Base-by-base conservation (phyloP, 345 rosid species). In the Xanthoceras sorbifolium region DNA sequence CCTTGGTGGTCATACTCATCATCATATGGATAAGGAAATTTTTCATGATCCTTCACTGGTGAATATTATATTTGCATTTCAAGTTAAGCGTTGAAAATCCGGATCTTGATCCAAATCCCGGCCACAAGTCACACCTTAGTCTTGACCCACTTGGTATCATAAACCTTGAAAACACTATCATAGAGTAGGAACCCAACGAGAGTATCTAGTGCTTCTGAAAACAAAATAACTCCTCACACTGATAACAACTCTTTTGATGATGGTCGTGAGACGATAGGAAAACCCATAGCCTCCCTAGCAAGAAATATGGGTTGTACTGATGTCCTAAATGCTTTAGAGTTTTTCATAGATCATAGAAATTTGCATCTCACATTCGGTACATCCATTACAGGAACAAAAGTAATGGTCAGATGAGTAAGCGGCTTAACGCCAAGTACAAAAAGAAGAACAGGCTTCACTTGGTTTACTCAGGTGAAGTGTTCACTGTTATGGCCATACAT, bases 281-380 rank as follows among this genome's bases (percentile, higher is more conserved):
- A n/a, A 73, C 55, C 28, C 68, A 42, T 2, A 73, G 68, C 28
- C 67, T 61, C 26, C 42, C 50, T 32, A 7, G 42, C 7, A 60
- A 20, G 42, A 44, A 60, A 26, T 23, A 73, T 10, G 76, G 68
- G 20, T 52, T 40, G 8, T 42, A 61, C 57, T 42, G 1, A 42
- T 73, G 76, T 42, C 59, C 59, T 20, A 73, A 61, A 20, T 73
- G 76, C 29, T 9, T 20, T 18, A 29, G 28, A 11, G 57, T 5
- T 4, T 73, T 42, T 15, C 1, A 40, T 44, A 22, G 3, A 3
- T 42, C 76, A 5, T 28, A 73, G 12, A 28, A 23, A 4, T 73
- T 73, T 44, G 67, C 76, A 42, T 36, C 57, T 25, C 68, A 73
- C 28, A 44, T 38, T 52, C 14, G 48, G 66, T n/a, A n/a, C n/a